Evolutionary conservation across 768 basidiomycete genomes (phyloP), one percentile per base, ranked within the genome.

Genomic region (Russula sp.): DNA sequence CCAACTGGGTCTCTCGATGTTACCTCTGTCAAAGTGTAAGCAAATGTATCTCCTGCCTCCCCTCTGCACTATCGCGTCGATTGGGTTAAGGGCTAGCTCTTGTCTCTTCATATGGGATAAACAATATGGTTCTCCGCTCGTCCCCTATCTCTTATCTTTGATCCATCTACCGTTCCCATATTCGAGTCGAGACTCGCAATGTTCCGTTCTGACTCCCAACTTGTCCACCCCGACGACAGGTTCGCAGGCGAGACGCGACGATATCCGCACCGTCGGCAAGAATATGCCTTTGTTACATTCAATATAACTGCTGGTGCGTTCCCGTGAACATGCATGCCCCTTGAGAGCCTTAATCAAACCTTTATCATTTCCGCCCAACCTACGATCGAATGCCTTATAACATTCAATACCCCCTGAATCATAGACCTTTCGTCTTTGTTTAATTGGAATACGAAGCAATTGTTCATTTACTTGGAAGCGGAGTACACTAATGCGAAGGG

Each of bases 401-500:
- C 55, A 22, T 42, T 42, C 44, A 34, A 24, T 54, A 22, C 30
- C 22, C 36, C 24, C n/a, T 20, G 4, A 14, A 46, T 18, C 24
- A 53, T 67, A 94, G 94, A 96, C 76, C 79, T 96, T 5, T 78
- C 83, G 10, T 84, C 94, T 14, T 79, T 96, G 34, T 96, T 94
- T 76, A 79, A 94, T 76, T 96, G 93, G 93, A 96, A 96, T 75
- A 95, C 94, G n/a, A 96, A 96, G 75, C 94, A 96, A 72, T 72
- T 96, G 13, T 95, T 96, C 73, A 74, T 95, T 14, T 94, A 91
- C 71, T 81, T 96, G 38, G 84, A 87, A 69, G 94, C 90, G 0
- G 92, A 95, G 73, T 95, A 94, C 72, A 80, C 80, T 38, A 89
- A 86, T 60, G 74, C 80, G 0, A 77, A 88, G 73, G 86, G 90